Percentiles rank a stretch among this genome's conserved stretches.
phyloP scores from a whole-genome alignment of 1,284 basidiomycete genomes.

The Trichosporon sp. region DNA sequence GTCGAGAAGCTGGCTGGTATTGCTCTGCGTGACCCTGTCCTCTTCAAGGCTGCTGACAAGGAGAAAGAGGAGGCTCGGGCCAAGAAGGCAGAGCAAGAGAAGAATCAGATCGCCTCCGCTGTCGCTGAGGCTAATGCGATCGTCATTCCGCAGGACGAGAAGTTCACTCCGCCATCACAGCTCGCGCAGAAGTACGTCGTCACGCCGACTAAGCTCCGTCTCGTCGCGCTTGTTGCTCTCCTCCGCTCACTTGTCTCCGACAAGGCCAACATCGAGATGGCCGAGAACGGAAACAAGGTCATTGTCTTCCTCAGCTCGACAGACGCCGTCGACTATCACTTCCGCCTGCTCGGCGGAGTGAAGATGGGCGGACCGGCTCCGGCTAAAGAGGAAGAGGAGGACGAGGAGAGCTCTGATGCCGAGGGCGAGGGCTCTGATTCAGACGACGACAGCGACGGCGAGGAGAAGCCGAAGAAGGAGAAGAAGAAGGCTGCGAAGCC shows the following conservation, averaged over 20 bases:
- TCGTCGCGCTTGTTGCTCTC: conserved; percentile 84
- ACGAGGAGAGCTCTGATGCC: conserved; percentile 25
- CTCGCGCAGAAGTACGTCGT: conserved; percentile 88
- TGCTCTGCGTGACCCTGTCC: conserved; percentile 56
- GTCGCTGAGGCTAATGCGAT: conserved; percentile 20
- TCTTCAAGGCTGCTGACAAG: conserved; percentile 39
- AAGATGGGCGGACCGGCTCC: conserved; percentile 57
- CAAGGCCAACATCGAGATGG: conserved; percentile 22
- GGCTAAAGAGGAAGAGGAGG: conserved; percentile 34
- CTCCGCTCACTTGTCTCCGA: conserved; percentile 64
- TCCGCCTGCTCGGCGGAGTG: conserved; percentile 74
- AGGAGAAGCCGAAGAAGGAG: conserved; percentile 22
- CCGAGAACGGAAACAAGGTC: conserved; percentile 52
- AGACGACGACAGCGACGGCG: conserved; percentile 26
- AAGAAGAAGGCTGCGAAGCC: conserved; percentile 23
- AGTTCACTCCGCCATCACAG: conserved; percentile 90
- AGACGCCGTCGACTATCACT: conserved; percentile 96
- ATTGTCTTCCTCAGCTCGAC: conserved; percentile 97
- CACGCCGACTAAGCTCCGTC: conserved; percentile 85
- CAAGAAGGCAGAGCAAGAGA: conserved; percentile 12
- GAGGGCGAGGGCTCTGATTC: conserved; percentile 13
- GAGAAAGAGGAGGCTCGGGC: conserved; percentile 14
- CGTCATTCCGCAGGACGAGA: conserved; percentile 42
- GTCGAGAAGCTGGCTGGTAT: conserved; percentile 88
- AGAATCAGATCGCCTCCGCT: conserved; percentile 15